Conservation (phyloP, 805 yeast species). For the Tetrapisispora pingtungensis region DNA sequence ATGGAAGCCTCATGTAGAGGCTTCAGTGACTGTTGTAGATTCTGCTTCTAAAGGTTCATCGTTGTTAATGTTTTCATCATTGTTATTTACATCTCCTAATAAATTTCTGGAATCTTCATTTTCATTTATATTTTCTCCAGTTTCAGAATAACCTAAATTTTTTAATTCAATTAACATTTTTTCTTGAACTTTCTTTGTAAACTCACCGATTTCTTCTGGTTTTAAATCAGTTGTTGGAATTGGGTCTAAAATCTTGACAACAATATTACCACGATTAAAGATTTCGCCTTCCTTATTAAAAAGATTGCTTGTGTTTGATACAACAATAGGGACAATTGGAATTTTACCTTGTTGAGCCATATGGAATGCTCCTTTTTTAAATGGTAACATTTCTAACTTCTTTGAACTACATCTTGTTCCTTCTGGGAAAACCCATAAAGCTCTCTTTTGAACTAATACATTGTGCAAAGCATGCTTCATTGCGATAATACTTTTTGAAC, state of each 20-base stretch:
- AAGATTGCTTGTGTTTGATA: conserved; percentile 72
- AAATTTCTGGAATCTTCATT: neutral
- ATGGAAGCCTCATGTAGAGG: too few relatives aligned
- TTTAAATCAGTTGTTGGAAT: conserved; percentile 59
- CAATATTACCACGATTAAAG: conserved; percentile 68
- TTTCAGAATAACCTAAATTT: conserved; percentile 30
- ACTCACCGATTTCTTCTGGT: conserved; percentile 58
- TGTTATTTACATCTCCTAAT: neutral
- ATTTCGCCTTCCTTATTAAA: conserved; percentile 48
- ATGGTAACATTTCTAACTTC: conserved; percentile 64
- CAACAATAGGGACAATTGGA: conserved; percentile 83
- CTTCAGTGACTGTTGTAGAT: too few relatives aligned
- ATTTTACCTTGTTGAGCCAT: conserved; percentile 86
- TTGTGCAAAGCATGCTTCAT: conserved; percentile 57
- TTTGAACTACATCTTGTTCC: conserved; percentile 84
- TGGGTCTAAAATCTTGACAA: conserved; percentile 73
- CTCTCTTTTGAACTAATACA: conserved; percentile 55
- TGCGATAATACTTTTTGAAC: conserved; percentile 64
- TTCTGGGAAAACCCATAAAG: conserved; percentile 88
- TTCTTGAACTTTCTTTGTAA: conserved; percentile 45
- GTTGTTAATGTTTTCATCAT: neutral
- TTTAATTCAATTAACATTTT: conserved; percentile 40
- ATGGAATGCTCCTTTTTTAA: conserved; percentile 97
- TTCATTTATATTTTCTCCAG: neutral
- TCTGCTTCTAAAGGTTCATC: too few relatives aligned